phyloP scores from a whole-genome alignment of 1,284 basidiomycete species.

The Fistulinella cinereoalba region DNA sequence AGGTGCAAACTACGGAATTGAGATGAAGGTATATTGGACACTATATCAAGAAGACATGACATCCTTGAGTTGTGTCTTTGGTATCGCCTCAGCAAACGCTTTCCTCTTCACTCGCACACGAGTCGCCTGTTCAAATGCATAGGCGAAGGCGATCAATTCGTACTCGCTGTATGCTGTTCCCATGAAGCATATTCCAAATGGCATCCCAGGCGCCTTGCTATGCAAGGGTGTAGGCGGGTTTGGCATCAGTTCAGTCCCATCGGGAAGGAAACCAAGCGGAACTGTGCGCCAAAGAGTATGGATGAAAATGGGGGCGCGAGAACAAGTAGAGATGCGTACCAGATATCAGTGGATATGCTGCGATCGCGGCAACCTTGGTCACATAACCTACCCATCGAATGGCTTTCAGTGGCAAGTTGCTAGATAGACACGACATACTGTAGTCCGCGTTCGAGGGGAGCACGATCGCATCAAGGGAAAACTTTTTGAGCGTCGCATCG shows the following conservation, averaged over 20 bases:
- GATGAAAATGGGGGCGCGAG: too few relatives aligned
- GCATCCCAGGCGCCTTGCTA: constrained; percentile 39
- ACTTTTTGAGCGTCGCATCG: constrained; percentile 42
- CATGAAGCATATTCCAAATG: constrained; percentile 50
- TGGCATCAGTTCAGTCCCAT: constrained; percentile 24
- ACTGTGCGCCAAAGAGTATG: too few relatives aligned
- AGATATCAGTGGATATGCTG: constrained; percentile 26
- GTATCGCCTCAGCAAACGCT: constrained; percentile 23
- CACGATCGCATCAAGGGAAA: constrained; percentile 44
- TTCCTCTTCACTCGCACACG: constrained; percentile 39
- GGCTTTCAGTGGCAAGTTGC: background rate
- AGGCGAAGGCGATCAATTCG: constrained; percentile 46
- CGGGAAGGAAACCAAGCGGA: constrained; percentile 47
- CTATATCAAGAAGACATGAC: constrained; percentile 2
- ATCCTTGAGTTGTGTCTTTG: constrained; percentile 24
- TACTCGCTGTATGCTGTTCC: constrained; percentile 52
- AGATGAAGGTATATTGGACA: constrained; percentile 47
- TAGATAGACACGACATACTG: constrained; percentile 9
- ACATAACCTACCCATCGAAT: constrained; percentile 6
- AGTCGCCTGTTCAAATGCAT: constrained; percentile 56
- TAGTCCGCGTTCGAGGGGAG: constrained; percentile 35
- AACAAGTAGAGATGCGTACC: constrained; percentile 11
- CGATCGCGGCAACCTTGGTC: constrained; percentile 24
- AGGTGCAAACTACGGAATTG: too few relatives aligned
- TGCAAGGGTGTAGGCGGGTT: constrained; percentile 33